phyloP scores from a whole-genome alignment of 768 basidiomycete genomes.

The Boletus fagicola region DNA sequence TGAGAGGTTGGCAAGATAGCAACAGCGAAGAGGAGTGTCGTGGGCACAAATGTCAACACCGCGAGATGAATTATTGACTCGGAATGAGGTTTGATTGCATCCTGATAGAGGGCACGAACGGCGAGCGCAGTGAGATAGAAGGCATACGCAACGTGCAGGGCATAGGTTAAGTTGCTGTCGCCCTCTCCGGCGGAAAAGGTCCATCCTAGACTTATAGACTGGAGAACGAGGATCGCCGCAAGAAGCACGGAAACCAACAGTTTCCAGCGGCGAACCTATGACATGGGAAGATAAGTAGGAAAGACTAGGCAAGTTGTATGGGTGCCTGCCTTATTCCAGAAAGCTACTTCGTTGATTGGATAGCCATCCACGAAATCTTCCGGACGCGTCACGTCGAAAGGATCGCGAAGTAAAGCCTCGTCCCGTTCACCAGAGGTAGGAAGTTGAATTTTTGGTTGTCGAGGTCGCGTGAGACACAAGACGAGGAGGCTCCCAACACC shows the following conservation, averaged over 20 bases:
- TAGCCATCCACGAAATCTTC: conserved; percentile 69
- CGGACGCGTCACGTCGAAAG: conserved; percentile 70
- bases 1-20: conserved; percentile 56
- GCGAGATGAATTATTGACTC: conserved; percentile 62
- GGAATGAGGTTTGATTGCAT: conserved; percentile 41
- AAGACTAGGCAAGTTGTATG: neutral
- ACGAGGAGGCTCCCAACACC: conserved; percentile 45
- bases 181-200: conserved; percentile 25
- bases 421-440: conserved; percentile 31
- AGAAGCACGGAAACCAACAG: conserved; percentile 47
- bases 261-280: conserved; percentile 62
- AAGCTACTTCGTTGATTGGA: conserved; percentile 57
- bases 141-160: conserved; percentile 52
- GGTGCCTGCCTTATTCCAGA: conserved; percentile 54
- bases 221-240: conserved; percentile 45
- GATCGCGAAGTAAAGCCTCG: conserved; percentile 41
- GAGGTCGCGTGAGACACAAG: conserved; percentile 40
- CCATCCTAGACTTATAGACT: conserved; percentile 58
- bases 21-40: conserved; percentile 42
- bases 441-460: conserved; percentile 53
- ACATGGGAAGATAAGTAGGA: conserved; percentile 2
- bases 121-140: conserved; percentile 59
- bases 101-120: conserved; percentile 47
- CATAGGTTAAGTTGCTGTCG: conserved; percentile 36
- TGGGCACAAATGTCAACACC: conserved; percentile 49